Percentiles rank a stretch among this genome's conserved stretches.
These are phyloP conservation scores for Persicaria tinctoria DNA, from an alignment of 148 eudicot species.

Conservation along the genomic window DNA sequence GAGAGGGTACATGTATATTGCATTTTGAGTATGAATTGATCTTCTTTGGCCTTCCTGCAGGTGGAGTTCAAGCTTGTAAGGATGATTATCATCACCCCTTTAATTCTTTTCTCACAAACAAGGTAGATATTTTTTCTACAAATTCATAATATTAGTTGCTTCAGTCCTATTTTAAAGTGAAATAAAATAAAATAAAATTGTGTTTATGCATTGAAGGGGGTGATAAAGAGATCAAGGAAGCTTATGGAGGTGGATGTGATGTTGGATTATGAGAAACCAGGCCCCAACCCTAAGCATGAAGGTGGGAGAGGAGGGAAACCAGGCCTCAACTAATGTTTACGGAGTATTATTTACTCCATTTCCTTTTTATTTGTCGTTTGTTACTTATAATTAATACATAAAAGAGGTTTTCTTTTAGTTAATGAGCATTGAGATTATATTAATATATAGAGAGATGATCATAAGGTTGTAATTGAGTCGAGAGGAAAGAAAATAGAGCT, in stretches of 20 bases:
- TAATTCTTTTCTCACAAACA: neutral
- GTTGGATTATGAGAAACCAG: conserved; percentile 14
- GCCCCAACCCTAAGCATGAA: conserved; percentile 14
- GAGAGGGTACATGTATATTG: too few relatives aligned
- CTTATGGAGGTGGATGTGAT: conserved; percentile 7
- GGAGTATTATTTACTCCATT: too few relatives aligned
- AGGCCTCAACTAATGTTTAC: too few relatives aligned
- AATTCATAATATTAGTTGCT: neutral
- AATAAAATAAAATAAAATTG: neutral
- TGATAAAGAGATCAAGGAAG: conserved; percentile 10
- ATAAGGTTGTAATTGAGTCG: too few relatives aligned
- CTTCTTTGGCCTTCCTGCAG: neutral
- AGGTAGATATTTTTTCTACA: neutral
- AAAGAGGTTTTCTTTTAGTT: too few relatives aligned
- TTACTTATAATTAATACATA: too few relatives aligned
- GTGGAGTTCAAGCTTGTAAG: conserved; percentile 6
- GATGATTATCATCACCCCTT: neutral
- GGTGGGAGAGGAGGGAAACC: conserved; percentile 3
- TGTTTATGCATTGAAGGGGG: neutral
- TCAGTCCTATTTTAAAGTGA: neutral
- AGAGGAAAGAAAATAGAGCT: too few relatives aligned
- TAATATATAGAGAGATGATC: too few relatives aligned
- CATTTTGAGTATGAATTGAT: too few relatives aligned
- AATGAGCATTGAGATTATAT: too few relatives aligned
- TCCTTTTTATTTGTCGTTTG: too few relatives aligned